Conservation (phyloP, 179 eudicot species). For the Corrigiola litoralis region DNA sequence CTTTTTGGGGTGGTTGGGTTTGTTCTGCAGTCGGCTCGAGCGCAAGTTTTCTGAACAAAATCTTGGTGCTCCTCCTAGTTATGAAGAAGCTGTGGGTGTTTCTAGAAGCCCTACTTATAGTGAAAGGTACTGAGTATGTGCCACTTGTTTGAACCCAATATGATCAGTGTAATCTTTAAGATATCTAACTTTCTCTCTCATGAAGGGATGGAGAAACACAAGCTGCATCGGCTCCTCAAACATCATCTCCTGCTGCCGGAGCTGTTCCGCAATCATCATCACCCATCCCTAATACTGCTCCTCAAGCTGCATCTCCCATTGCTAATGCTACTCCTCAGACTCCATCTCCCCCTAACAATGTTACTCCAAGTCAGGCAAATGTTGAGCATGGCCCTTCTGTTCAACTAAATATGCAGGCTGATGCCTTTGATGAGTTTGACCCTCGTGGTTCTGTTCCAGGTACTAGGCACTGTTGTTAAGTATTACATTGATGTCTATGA, state of each 20-base stretch:
- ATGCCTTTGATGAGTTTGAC: slow-evolving; percentile 82
- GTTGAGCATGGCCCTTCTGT: slow-evolving; percentile 20
- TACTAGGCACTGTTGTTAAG: slow-evolving; percentile 13
- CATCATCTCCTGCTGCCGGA: slow-evolving; percentile 34
- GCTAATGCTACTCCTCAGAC: slow-evolving; percentile 21
- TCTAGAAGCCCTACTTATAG: slow-evolving; percentile 61
- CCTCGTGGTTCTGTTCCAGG: slow-evolving; percentile 77
- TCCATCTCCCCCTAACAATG: slow-evolving; percentile 22
- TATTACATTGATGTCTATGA: background rate
- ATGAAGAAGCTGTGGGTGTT: slow-evolving; percentile 81
- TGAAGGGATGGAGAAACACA: slow-evolving; percentile 65
- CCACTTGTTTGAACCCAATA: background rate
- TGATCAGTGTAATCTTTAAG: background rate
- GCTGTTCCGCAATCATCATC: slow-evolving; percentile 47
- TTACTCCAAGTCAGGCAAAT: slow-evolving; percentile 34
- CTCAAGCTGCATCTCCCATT: slow-evolving; percentile 45
- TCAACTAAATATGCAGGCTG: slow-evolving; percentile 34
- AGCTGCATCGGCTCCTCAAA: slow-evolving; percentile 50
- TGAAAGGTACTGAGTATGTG: slow-evolving; percentile 47
- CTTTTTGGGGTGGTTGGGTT: slow-evolving; percentile 1
- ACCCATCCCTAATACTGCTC: slow-evolving; percentile 32
- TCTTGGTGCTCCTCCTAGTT: slow-evolving; percentile 79
- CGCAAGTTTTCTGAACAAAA: slow-evolving; percentile 75
- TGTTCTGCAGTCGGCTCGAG: slow-evolving; percentile 39
- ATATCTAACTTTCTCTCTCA: slow-evolving; percentile 4